A percentile compares a stretch with the other conserved stretches of the same genome.
Evolutionary conservation across 2,329 filamentous ascomycete species (phyloP).

Genomic region (Gnomoniopsis smithogilvyi): DNA sequence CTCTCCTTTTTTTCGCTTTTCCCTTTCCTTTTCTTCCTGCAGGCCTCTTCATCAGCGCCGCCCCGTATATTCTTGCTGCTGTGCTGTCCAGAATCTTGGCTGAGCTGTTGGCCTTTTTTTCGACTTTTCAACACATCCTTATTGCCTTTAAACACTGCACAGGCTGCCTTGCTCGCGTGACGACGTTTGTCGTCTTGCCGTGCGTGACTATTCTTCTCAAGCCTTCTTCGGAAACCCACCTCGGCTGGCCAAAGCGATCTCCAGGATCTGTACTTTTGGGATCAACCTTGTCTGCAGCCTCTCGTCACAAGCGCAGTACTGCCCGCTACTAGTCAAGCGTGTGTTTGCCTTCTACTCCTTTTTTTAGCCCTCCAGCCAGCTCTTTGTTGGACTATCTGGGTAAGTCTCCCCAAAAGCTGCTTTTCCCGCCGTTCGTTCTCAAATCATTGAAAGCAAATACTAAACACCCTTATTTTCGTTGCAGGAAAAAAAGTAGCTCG

Average conservation of each 20-base stretch:
- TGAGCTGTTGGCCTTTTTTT: neutral
- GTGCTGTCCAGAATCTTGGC: neutral
- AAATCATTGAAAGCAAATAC: neutral
- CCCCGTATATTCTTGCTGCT: neutral
- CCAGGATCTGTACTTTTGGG: neutral
- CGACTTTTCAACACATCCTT: neutral
- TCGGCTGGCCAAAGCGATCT: neutral
- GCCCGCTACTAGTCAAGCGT: neutral
- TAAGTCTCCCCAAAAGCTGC: neutral
- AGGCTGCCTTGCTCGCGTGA: neutral
- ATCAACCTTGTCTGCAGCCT: neutral
- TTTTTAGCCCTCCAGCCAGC: neutral
- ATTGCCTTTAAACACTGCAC: neutral
- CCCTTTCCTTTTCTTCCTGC: neutral
- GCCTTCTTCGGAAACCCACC: neutral
- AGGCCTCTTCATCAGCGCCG: neutral
- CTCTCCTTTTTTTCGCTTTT: constrained; percentile 13
- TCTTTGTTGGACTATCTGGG: neutral
- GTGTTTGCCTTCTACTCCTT: neutral
- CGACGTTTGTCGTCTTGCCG: neutral
- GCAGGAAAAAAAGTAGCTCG: neutral
- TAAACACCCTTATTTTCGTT: neutral
- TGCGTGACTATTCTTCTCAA: neutral
- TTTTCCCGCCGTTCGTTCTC: neutral
- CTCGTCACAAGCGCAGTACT: neutral